Evolutionary conservation across 192 early-diverging fungal species (phyloP), one percentile per base, ranked within the genome.

Genomic region (Coemansia sp.): DNA sequence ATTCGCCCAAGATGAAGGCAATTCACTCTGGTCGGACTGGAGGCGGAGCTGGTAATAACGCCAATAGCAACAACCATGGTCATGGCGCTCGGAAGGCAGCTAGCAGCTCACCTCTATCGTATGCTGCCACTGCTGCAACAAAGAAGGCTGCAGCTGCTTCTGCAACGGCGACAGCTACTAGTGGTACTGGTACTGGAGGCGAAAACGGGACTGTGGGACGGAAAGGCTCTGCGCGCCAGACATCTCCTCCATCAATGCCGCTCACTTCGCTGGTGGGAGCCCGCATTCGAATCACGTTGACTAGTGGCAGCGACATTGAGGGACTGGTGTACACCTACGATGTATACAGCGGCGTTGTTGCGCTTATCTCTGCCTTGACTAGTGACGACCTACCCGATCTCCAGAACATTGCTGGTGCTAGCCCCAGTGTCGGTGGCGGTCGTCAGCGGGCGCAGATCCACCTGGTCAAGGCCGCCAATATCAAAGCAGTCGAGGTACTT

Each of bases 341-440:
- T 33, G 80, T 82, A 22, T 82, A 77, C 69, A 82, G 80, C 65
- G 80, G 80, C 22, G 75, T 82, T 7, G 61, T 71, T 18, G 80
- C 80, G 12, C 53, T 82, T 61, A 53, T 77, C 9, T 72, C 78
- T 27, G 41, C 68, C 2, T 27, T 43, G 27, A 62, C 43, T 34
- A 60, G 62, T 6, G 36, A 40, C 13, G 62, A 64, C 22, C 46
- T 50, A 20, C n/a, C 39, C 33, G 66, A 68, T 27, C 49, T 64
- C 47, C 61, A 62, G 47, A 22, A 24, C 20, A 29, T 47, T 46
- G 38, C 61, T 22, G 69, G 61, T 7, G 61, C 47, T 29, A 60
- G 57, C 5, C 27, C 71, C 24, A 49, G 60, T 10, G 33, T 67
- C 18, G 47, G 71, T 40, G 58, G 70, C 8, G 47, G 39, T 24